Base-by-base conservation (phyloP, 2,329 filamentous ascomycete species). In the Lachnellula suecica region DNA sequence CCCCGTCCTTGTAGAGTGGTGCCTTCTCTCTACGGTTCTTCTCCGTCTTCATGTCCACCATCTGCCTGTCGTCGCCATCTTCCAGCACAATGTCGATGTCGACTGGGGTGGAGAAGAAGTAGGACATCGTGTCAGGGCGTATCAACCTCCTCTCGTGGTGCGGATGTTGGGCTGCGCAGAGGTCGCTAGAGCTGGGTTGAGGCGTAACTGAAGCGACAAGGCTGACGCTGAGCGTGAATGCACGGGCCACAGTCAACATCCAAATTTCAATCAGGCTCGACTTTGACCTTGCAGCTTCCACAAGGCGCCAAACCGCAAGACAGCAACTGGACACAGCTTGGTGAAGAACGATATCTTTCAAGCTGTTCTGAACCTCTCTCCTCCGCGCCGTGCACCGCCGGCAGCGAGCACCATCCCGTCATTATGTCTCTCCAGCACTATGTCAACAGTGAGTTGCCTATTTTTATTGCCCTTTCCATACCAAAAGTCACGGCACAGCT, bases 41-140 rank as follows among this genome's bases (percentile, higher is more conserved):
- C 76, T 97, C 94, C 63, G 97, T 88, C 82, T 96, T 96, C 75
- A 96, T 90, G 70, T 99, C 94, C 60, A 99, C 91, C 75, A 94
- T 96, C 65, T 91, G 85, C 67, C 94, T 88, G 66, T 96, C 90
- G 75, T 97, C 94, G 71, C 86, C 85, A 75, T 97, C 91, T 67
- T 97, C 91, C 64, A 99, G 90, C 66, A 97, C 91, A 69, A 99
- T 88, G 77, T 99, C 94, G 76, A 99, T 99, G 74, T 99, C 94
- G 74, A 99, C 89, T 49, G 94, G 94, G 54, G 93, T 97, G 64
- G 92, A 92, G 79, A 97, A 99, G 78, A 96, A 95, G 77, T 96
- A 96, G 63, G 94, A 95, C 94, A 97, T 97, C 10, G 52, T 53
- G 53, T 25, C 13, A 20, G 15, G 22, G 13, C 17, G 23, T 23